phyloP scores from a whole-genome alignment of 176 grass and related monocot species.

The Aegilops umbellulata region DNA sequence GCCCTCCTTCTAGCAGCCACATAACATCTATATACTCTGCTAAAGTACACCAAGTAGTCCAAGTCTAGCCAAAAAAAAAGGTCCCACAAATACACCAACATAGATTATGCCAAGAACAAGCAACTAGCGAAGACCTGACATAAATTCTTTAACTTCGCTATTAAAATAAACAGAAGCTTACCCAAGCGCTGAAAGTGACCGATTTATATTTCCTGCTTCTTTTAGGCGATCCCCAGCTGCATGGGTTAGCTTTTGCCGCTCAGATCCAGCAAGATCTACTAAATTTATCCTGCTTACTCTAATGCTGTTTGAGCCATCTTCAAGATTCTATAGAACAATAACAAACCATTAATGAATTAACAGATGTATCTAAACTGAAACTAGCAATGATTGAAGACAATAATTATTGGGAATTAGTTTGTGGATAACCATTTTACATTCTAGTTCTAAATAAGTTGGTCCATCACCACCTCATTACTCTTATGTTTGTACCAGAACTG shows the following conservation, averaged over 20 bases:
- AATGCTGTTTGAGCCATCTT: conserved; percentile 70
- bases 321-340: conserved; percentile 59
- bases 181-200: conserved; percentile 96
- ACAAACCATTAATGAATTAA: not conserved
- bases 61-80: not conserved
- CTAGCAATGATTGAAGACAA: not conserved
- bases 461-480: not conserved
- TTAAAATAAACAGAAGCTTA: conserved; percentile 35
- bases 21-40: not conserved
- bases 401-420: not conserved
- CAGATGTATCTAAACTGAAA: not conserved
- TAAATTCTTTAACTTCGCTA: not conserved
- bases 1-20: too few relatives aligned
- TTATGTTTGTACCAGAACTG: not conserved
- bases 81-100: not conserved
- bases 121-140: not conserved
- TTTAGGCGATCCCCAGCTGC: conserved; percentile 82
- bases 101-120: not conserved
- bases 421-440: not conserved
- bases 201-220: conserved; percentile 99
- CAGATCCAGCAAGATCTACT: conserved; percentile 97
- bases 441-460: not conserved
- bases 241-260: conserved; percentile 85
- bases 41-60: not conserved
- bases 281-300: conserved; percentile 94